Evolutionary conservation across 192 early-diverging fungal genomes (phyloP), one percentile per base, ranked within the genome.

Genomic region (Umbelopsis isabellina): DNA sequence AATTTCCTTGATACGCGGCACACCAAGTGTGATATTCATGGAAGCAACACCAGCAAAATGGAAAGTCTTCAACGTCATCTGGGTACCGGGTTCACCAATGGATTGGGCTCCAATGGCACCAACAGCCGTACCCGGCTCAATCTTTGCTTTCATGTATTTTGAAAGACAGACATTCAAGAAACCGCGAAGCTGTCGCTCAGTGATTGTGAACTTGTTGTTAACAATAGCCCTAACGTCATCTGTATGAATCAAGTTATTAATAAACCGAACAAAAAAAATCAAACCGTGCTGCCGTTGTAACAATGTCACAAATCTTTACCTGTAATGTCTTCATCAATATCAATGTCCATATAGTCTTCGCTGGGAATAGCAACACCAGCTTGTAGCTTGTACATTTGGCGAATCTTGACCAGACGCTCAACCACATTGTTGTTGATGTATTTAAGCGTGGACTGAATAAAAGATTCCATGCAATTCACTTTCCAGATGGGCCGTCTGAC

Each of bases 21-120:
- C 98, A 87, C 98, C 98, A 75, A 97, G 90, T 4, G 98, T 97
- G 69, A 99, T 92, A 89, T 97, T 99, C 97, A 98, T 97, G 68
- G 89, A 91, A 37, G 95, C 97, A 52, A 99, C 93, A 89, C 98
- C 98, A 75, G 98, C 96, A 89, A 98, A 99, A 85, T 99, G 98
- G 92, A 99, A 99, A 80, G 98, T 96, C 83, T 98, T 98, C 66
- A 99, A 80, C 66, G 98, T 99, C 98, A 99, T 99, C 76, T 99
- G 98, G 4, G 98, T 99, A 52, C 96, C 96, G 15, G 98, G 98
- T 74, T 99, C 98, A 69, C 98, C 98, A 73, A 99, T 97, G 44
- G 90, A 92, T 79, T 98, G 96, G 4, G 97, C 98, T 25, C 95
- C 98, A 52, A 99, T 84, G 30, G 98, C 97, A 20, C 98, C 98